Base-by-base conservation (phyloP, 1,139 yeast species). In the Suhomyces taliae region DNA sequence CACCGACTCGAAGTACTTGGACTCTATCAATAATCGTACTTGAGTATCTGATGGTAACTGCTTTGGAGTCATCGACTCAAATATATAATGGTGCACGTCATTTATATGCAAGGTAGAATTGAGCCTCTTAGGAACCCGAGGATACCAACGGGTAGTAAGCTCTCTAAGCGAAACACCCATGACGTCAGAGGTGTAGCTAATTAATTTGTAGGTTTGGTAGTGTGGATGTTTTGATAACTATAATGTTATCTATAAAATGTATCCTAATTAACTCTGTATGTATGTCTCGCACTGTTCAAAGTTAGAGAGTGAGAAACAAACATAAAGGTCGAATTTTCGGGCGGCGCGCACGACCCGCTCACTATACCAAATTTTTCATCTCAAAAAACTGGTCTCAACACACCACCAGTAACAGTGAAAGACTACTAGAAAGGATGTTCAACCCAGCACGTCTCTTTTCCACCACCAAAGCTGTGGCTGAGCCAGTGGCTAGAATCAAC, bases 1-100 rank as follows among this genome's bases (percentile, higher is more conserved):
- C 36, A 68, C 62, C 26, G 57, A 47, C 24, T 57, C 50, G 44
- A 67, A 66, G 52, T 60, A 67, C 27, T 53, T 52, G 4, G 66
- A 54, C 10, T 57, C 53, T 6, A 53, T 33, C 37, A 69, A 52
- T n/a, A 57, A 34, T 2, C 45, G 37, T 9, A 45, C 29, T 27
- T 44, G 47, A 12, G 40, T 39, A 7, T 32, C 37, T 8, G 39
- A 35, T 12, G 48, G 43, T 19, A 19, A 19, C 24, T 19, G 32
- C 42, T 36, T 36, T 44, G 37, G 14, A 15, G 34, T 10, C 40
- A 36, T 27, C 40, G 43, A 6, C n/a, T 44, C 52, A 35, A 48
- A 46, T 4, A 60, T 39, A 6, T 49, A 36, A 9, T 49, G 51
- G 45, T 64, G 63, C 2, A 66, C 62, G 5, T 65, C 62, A 39